Evolutionary conservation across 257 asterid genomes (phyloP), one percentile per base, ranked within the genome.

Genomic region (Solanum etuberosum): DNA sequence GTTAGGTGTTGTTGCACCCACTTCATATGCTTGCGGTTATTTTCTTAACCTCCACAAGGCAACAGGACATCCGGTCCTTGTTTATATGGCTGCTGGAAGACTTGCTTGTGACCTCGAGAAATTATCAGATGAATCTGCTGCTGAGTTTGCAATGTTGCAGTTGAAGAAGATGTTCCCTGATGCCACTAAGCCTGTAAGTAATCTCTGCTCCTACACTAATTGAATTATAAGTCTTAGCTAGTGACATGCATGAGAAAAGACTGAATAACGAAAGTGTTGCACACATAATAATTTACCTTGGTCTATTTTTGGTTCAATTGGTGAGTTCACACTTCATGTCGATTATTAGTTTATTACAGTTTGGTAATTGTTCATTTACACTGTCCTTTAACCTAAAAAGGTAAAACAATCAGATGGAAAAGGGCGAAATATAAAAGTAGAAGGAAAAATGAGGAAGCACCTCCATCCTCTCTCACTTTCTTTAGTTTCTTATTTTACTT

Each of bases 41-140:
- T 97, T 97, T 88, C 97, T 97, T 59, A 97, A 97, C 89, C 99
- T 97, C 87, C 99, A 96, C 84, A 97, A 97, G 92, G 99, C 99
- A 48, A 97, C 97, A 7, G 98, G 98, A 25, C 89, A 97, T 89
- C 98, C 94, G 0, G 95, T 97, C 74, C 98, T 97, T 31, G 99
- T 97, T 86, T 97, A 94, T 86, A 97, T 97, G 99, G 99, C 98
- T 76, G 99, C 99, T 85, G 99, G 99, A 78, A 92, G 93, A 83
- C 95, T 96, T 86, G 98, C 99, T 0, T 86, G 90, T 87, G 99
- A 97, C 90, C 95, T 96, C 2, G 99, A 97, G 95, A 96, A 97
- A 91, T 93, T 97, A 51, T 92, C 98, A 3, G 99, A 97, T 35
- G 93, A 92, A 86, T 97, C 92, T 27, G 95, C 95, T 67, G 95